Evolutionary conservation across 1,139 yeast species (phyloP).

Genomic region (Kurtzmaniella natalensis): DNA sequence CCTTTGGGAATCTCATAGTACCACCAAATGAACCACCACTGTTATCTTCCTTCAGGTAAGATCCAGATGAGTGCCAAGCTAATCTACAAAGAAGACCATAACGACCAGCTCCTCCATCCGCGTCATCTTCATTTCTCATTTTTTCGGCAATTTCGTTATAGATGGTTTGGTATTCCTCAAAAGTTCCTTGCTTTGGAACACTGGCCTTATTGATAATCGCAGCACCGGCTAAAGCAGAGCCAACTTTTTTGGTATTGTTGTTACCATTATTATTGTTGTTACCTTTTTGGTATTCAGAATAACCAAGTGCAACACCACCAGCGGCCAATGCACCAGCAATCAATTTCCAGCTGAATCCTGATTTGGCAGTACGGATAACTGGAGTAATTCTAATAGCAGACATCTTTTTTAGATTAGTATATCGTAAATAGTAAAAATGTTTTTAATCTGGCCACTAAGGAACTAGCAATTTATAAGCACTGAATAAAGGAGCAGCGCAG

Average conservation of each 20-base stretch:
- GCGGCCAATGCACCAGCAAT: conserved; percentile 4
- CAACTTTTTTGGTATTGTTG: conserved; percentile 10
- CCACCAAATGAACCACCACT: conserved; percentile 84
- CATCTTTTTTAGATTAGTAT: neutral
- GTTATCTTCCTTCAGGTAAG: conserved; percentile 53
- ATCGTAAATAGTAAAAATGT: neutral
- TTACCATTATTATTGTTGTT: conserved; percentile 11
- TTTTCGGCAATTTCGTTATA: conserved; percentile 78
- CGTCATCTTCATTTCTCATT: conserved; percentile 71
- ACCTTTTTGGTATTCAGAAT: conserved; percentile 1
- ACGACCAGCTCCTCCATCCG: conserved; percentile 67
- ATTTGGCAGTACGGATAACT: conserved; percentile 4
- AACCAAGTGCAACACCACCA: conserved; percentile 4
- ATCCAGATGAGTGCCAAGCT: conserved; percentile 77
- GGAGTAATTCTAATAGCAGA: conserved; percentile 7
- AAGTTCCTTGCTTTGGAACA: conserved; percentile 25
- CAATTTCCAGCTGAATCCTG: conserved; percentile 3
- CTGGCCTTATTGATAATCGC: conserved; percentile 20
- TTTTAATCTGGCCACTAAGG: neutral
- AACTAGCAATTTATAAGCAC: neutral
- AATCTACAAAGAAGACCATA: conserved; percentile 61
- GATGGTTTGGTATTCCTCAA: conserved; percentile 65
- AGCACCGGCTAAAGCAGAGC: conserved; percentile 16
- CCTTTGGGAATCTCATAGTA: conserved; percentile 71
- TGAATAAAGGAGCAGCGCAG: no score